phyloP scores from a whole-genome alignment of 495 filamentous ascomycete genomes.

The Penicillium cosmopolitanum region DNA sequence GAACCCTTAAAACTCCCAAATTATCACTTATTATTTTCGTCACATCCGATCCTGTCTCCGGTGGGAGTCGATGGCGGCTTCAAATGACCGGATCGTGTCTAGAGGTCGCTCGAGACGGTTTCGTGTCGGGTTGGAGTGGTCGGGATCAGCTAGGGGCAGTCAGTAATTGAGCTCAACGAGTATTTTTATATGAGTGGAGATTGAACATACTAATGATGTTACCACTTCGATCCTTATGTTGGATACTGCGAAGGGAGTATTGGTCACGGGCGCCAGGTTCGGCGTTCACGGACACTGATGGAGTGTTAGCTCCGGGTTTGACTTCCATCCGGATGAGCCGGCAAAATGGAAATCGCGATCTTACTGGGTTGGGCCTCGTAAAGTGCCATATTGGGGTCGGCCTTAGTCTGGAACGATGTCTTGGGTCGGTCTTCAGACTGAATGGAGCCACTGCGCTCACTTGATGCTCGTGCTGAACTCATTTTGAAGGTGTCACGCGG shows the following conservation, averaged over 20 bases:
- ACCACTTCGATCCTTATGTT: constrained; percentile 79
- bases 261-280: constrained; percentile 39
- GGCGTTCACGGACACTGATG: constrained; percentile 23
- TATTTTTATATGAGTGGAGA: background rate
- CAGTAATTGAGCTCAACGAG: background rate
- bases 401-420: constrained; percentile 68
- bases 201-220: constrained; percentile 73
- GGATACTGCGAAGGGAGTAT: constrained; percentile 67
- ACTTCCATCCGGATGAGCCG: background rate
- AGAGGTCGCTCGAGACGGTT: constrained; percentile 85
- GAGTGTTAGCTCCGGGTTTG: constrained; percentile 4
- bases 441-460: constrained; percentile 33
- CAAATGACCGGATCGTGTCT: constrained; percentile 90
- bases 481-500: constrained; percentile 23
- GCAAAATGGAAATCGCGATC: constrained; percentile 33
- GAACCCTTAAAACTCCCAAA: background rate
- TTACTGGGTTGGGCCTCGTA: constrained; percentile 82
- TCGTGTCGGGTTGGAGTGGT: constrained; percentile 68
- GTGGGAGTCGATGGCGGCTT: constrained; percentile 78
- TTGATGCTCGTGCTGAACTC: constrained; percentile 31
- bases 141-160: constrained; percentile 38
- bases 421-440: constrained; percentile 50
- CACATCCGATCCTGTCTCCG: constrained; percentile 32
- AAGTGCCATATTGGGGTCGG: constrained; percentile 85
- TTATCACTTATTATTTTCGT: constrained; percentile 8